Conservation (phyloP, 2,329 filamentous ascomycete species). For the Tolypocladium cylindrosporum region DNA sequence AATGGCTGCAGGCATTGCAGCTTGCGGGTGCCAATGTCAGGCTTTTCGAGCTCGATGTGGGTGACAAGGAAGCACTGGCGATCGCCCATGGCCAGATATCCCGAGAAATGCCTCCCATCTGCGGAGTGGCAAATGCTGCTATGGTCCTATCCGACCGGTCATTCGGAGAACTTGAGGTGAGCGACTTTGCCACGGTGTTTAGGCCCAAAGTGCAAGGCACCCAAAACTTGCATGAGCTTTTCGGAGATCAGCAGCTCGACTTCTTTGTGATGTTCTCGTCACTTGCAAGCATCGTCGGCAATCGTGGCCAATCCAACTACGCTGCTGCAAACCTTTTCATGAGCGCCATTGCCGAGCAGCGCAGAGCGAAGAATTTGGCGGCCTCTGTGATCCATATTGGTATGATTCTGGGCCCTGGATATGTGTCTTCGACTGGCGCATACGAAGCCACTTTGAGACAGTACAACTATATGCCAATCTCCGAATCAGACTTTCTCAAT, state of each 20-base stretch:
- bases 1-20: constrained; percentile 12
- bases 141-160: constrained; percentile 30
- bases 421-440: not conserved
- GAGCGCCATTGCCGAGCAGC: constrained; percentile 21
- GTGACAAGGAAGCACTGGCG: constrained; percentile 1
- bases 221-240: constrained; percentile 18
- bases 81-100: constrained; percentile 8
- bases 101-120: constrained; percentile 20
- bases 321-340: constrained; percentile 34
- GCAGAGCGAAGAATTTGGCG: constrained; percentile 25
- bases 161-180: constrained; percentile 17
- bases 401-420: constrained; percentile 25
- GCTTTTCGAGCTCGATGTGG: constrained; percentile 5
- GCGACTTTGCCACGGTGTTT: constrained; percentile 13
- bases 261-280: constrained; percentile 28
- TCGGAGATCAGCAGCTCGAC: constrained; percentile 18
- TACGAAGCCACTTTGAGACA: not conserved
- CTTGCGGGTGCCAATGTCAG: constrained; percentile 1
- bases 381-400: constrained; percentile 28
- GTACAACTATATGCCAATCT: constrained; percentile 8
- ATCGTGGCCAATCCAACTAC: constrained; percentile 32
- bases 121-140: constrained; percentile 31
- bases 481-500: constrained; percentile 23
- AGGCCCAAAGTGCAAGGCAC: constrained; percentile 24
- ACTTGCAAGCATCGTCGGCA: constrained; percentile 15